Conservation (phyloP, 192 early-diverging fungal species). For the Chytriomyces confervae region DNA sequence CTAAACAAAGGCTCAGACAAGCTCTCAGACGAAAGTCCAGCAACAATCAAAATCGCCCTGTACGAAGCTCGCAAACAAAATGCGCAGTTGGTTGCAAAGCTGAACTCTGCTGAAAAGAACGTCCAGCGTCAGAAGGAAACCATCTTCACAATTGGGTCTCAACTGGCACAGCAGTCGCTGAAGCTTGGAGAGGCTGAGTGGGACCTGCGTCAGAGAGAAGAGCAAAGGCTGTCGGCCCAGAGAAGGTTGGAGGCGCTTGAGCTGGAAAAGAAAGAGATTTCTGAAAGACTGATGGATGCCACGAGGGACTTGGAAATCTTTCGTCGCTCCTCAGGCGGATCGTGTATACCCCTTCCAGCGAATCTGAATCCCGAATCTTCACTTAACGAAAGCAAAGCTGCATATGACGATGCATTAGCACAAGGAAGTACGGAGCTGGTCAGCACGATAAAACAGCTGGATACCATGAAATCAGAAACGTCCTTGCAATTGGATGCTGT, state of each 20-base stretch:
- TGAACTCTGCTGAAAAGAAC: background rate
- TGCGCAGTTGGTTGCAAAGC: conserved; percentile 11
- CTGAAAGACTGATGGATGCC: conserved; percentile 6
- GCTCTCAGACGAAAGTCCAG: background rate
- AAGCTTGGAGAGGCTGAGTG: conserved; percentile 32
- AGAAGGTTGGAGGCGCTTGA: background rate
- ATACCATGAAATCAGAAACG: background rate
- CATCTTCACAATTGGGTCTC: conserved; percentile 20
- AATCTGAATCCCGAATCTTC: background rate
- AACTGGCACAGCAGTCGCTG: conserved; percentile 30
- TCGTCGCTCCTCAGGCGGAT: background rate
- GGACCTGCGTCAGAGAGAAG: conserved; percentile 31
- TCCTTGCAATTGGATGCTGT: background rate
- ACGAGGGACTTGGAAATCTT: background rate
- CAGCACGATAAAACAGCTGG: background rate
- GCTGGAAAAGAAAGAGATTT: background rate
- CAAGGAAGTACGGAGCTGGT: background rate
- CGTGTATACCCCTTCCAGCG: background rate
- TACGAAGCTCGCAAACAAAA: conserved; percentile 24
- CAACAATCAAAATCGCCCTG: conserved; percentile 11
- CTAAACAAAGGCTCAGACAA: background rate
- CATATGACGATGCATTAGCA: background rate
- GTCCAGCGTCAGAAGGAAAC: conserved; percentile 16
- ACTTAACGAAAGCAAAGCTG: conserved; percentile 3
- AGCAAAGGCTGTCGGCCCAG: background rate